phyloP scores from a whole-genome alignment of 768 basidiomycete genomes.

The Lentinus tigrinus region DNA sequence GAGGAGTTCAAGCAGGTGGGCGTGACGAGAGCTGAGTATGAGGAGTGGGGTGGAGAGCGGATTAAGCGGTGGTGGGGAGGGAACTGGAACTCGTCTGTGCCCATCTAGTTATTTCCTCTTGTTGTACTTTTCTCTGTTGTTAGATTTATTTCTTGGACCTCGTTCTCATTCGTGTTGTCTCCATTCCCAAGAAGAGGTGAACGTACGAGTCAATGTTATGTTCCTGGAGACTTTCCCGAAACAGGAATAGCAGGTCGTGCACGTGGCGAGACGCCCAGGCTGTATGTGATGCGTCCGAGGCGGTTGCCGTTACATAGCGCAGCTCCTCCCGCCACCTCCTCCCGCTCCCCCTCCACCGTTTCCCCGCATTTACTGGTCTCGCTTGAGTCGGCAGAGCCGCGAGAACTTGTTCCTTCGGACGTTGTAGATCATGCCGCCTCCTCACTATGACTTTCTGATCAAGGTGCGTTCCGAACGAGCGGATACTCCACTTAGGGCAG shows the following conservation, averaged over 20 bases:
- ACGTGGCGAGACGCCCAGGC: constrained; percentile 10
- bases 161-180: neutral
- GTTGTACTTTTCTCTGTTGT: no score
- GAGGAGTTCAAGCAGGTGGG: constrained; percentile 51
- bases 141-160: no score
- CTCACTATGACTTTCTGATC: constrained; percentile 97
- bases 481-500: neutral
- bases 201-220: no score
- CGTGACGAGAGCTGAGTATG: constrained; percentile 80
- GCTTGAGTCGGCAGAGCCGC: neutral
- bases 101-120: constrained; percentile 2
- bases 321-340: constrained; percentile 15
- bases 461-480: constrained; percentile 52
- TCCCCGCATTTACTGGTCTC: no score
- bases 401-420: neutral
- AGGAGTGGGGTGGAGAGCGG: constrained; percentile 86
- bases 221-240: constrained; percentile 3
- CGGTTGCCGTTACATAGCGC: constrained; percentile 13
- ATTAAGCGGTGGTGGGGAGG: constrained; percentile 91
- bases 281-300: constrained; percentile 4
- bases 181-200: no score
- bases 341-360: neutral
- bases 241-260: neutral
- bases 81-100: constrained; percentile 65
- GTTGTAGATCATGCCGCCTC: constrained; percentile 65